Conservation (phyloP, 441 rosid species). For the Populus hybrid region DNA sequence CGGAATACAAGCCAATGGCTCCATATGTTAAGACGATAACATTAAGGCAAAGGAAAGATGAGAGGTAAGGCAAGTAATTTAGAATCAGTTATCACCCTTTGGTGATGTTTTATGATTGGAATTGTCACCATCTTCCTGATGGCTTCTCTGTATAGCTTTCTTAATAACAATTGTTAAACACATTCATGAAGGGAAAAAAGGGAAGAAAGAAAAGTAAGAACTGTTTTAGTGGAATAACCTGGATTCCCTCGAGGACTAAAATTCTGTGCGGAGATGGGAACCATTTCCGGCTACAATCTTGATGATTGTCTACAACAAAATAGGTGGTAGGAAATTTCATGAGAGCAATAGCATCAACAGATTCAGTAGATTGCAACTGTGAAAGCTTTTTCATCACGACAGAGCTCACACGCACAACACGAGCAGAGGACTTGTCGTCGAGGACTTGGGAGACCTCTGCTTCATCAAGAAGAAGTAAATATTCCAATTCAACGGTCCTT, state of each 20-base stretch:
- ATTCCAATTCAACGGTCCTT: conserved; percentile 43
- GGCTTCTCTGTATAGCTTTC: too few species aligned
- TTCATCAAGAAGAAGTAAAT: conserved; percentile 60
- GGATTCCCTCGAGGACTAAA: conserved; percentile 83
- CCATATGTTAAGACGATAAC: too few species aligned
- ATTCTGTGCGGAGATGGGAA: conserved; percentile 60
- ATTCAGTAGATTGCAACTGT: conserved; percentile 72
- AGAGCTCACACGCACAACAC: conserved; percentile 50
- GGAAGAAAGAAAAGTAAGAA: too few species aligned
- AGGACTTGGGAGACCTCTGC: conserved; percentile 54
- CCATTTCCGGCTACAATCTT: conserved; percentile 48
- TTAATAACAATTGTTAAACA: too few species aligned
- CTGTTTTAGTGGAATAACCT: conserved; percentile 35
- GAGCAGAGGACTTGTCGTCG: conserved; percentile 32
- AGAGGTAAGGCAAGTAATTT: too few species aligned
- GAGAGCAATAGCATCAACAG: conserved; percentile 74
- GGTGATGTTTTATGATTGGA: too few species aligned
- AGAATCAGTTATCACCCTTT: too few species aligned
- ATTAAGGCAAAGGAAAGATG: too few species aligned
- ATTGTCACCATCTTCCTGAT: too few species aligned
- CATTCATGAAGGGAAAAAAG: too few species aligned
- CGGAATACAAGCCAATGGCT: too few species aligned
- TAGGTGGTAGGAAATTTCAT: conserved; percentile 72
- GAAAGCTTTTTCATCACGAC: conserved; percentile 80
- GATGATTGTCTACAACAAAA: conserved; percentile 31